phyloP scores from a whole-genome alignment of 179 eudicot species.

The Carnegiea gigantea region DNA sequence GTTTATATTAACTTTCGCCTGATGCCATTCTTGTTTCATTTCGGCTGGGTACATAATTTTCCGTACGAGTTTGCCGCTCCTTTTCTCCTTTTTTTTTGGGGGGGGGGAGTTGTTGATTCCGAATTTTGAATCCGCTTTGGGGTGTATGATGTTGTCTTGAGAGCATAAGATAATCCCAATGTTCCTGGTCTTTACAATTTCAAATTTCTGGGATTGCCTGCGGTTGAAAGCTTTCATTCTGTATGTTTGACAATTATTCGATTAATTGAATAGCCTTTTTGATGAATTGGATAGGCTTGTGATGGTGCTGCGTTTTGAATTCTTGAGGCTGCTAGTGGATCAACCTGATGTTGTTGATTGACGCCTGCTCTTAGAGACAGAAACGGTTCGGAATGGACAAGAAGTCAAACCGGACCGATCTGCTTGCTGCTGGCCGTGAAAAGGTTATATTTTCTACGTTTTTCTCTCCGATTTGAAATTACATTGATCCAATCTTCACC shows the following conservation, averaged over 20 bases:
- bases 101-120: background rate
- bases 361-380: slow-evolving; percentile 11
- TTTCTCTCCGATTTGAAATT: background rate
- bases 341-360: slow-evolving; percentile 27
- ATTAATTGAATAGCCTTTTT: background rate
- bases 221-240: background rate
- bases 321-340: slow-evolving; percentile 12
- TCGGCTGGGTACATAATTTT: background rate
- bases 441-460: slow-evolving; percentile 40
- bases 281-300: background rate
- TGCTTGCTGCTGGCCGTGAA: slow-evolving; percentile 94
- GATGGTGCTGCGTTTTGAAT: background rate
- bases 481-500: background rate
- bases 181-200: background rate
- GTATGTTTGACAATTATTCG: background rate
- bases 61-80: too few species aligned
- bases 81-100: too few species aligned
- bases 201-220: background rate
- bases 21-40: background rate
- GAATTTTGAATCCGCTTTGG: background rate
- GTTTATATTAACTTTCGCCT: too few species aligned
- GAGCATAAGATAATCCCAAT: background rate
- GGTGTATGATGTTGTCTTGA: background rate
- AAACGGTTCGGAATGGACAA: slow-evolving; percentile 59
- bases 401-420: slow-evolving; percentile 80